Evolutionary conservation across 192 early-diverging fungal genomes (phyloP).

Genomic region (Coemansia sp.): DNA sequence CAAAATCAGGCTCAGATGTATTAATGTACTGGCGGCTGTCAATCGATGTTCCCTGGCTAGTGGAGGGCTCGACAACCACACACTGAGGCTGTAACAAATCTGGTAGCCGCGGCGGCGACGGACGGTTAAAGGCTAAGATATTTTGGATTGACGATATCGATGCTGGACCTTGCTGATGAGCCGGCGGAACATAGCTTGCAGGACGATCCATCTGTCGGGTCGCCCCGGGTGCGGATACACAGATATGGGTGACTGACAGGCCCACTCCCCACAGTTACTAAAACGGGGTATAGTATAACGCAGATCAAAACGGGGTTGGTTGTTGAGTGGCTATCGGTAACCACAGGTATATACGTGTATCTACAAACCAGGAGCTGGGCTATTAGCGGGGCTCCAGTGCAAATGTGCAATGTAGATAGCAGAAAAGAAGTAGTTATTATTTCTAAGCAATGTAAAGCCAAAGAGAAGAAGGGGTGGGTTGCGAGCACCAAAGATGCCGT

Average conservation of each 20-base stretch:
- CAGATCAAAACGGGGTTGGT: neutral
- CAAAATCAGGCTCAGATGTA: constrained; percentile 24
- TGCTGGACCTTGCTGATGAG: constrained; percentile 23
- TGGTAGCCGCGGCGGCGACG: constrained; percentile 2
- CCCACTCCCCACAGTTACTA: neutral
- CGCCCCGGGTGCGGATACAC: neutral
- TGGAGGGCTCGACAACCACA: constrained; percentile 4
- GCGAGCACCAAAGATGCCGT: neutral
- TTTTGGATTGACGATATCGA: constrained; percentile 25
- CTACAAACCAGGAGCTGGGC: neutral
- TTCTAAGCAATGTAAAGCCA: neutral
- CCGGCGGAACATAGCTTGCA: constrained; percentile 14
- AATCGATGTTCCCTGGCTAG: constrained; percentile 9
- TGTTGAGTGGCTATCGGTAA: neutral
- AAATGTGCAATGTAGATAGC: constrained; percentile 4
- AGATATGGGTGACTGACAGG: neutral
- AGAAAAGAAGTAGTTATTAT: neutral
- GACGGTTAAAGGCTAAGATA: constrained; percentile 13
- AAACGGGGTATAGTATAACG: neutral
- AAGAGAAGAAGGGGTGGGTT: constrained; percentile 1
- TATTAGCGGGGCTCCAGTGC: neutral
- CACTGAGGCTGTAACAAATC: neutral
- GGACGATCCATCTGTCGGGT: constrained; percentile 33
- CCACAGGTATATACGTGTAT: neutral
- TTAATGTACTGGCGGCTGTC: constrained; percentile 21